Evolutionary conservation across 345 rosid species (phyloP).

Genomic region (Pseudoturritis turrita): DNA sequence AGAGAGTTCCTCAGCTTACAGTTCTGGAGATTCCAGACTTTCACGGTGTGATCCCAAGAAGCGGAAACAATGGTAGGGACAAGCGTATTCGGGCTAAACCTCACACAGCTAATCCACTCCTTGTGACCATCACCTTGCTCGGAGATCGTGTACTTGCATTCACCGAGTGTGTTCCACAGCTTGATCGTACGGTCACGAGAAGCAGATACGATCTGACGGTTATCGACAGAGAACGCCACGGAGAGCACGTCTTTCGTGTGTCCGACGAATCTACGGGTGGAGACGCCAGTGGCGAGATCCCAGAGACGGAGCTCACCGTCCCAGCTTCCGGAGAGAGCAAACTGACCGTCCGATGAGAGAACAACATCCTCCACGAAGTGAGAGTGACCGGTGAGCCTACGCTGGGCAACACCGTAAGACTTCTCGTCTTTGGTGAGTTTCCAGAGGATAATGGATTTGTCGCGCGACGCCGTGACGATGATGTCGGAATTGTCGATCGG

Average conservation of each 20-base stretch:
- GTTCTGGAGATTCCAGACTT: conserved; percentile 82
- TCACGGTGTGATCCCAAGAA: conserved; percentile 73
- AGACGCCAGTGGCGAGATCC: conserved; percentile 64
- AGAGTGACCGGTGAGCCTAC: conserved; percentile 94
- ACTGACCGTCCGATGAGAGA: conserved; percentile 91
- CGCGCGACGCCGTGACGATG: conserved; percentile 89
- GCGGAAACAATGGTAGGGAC: conserved; percentile 90
- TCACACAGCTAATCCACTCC: conserved; percentile 94
- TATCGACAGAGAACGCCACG: conserved; percentile 88
- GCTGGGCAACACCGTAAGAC: conserved; percentile 72
- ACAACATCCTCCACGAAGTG: conserved; percentile 93
- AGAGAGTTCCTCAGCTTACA: conserved; percentile 65
- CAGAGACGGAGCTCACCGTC: conserved; percentile 98
- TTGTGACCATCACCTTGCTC: conserved; percentile 71
- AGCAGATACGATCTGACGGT: conserved; percentile 96
- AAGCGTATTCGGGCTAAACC: conserved; percentile 74
- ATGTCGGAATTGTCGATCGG: conserved; percentile 90
- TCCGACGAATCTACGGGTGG: conserved; percentile 84
- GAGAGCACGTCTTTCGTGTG: conserved; percentile 95
- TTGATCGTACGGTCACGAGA: conserved; percentile 87
- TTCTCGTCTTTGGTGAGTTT: conserved; percentile 80
- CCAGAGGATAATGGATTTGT: conserved; percentile 96
- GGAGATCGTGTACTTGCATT: conserved; percentile 93
- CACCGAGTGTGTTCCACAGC: conserved; percentile 96
- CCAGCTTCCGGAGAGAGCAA: conserved; percentile 95